These are phyloP conservation scores for Trichocomaceae sp. DNA, from an alignment of 2,329 filamentous ascomycete genomes.

Conservation along the genomic window DNA sequence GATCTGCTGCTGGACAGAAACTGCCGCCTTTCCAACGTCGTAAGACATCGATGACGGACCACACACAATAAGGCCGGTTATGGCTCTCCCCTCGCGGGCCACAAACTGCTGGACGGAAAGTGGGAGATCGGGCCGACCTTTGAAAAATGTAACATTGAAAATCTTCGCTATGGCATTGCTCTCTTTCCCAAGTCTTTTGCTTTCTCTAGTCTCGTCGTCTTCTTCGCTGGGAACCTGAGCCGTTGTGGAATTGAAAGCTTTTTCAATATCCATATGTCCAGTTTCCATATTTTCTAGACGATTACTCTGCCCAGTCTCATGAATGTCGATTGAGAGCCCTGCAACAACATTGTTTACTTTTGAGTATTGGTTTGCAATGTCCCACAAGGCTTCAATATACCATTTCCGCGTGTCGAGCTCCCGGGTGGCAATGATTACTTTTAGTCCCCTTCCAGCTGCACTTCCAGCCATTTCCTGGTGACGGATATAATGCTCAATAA, in stretches of 20 bases:
- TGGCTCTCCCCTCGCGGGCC: background rate
- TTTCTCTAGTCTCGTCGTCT: background rate
- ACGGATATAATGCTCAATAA: constrained; percentile 30
- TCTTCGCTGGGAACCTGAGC: constrained; percentile 15
- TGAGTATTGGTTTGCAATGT: background rate
- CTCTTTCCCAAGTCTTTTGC: background rate
- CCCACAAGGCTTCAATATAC: constrained; percentile 1
- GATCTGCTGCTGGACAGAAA: constrained; percentile 35
- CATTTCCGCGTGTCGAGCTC: background rate
- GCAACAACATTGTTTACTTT: background rate
- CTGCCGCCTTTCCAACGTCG: constrained; percentile 44
- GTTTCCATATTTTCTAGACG: background rate
- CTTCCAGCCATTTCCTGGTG: background rate
- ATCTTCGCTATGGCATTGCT: background rate
- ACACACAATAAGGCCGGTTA: constrained; percentile 34
- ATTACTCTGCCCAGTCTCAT: background rate
- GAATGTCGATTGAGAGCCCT: constrained; percentile 1
- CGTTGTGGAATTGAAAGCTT: background rate
- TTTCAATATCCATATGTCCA: background rate
- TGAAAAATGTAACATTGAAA: background rate
- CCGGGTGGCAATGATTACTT: constrained; percentile 1
- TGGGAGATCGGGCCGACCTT: constrained; percentile 2
- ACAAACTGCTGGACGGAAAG: background rate
- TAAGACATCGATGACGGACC: constrained; percentile 43
- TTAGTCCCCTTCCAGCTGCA: background rate